Evolutionary conservation across 371 early-diverging fungal genomes (phyloP).

Genomic region (Mortierella sp.): DNA sequence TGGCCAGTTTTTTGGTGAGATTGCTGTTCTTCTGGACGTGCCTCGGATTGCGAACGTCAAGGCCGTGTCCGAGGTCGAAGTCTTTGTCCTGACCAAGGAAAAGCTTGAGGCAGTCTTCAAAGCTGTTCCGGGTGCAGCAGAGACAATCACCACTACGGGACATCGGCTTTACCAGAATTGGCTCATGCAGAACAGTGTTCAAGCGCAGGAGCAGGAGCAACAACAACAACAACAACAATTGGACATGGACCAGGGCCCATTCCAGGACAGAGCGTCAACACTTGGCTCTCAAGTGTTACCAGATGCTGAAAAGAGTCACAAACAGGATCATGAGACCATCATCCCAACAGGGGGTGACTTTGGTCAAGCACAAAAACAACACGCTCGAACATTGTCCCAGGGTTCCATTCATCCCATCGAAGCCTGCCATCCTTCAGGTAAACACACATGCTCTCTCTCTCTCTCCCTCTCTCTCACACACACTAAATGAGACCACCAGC

Average conservation of each 20-base stretch:
- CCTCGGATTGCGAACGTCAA: slow-evolving; percentile 82
- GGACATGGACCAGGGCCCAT: no score
- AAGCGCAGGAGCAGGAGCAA: background rate
- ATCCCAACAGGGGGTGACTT: no score
- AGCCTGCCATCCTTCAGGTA: slow-evolving; percentile 32
- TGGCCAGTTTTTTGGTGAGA: slow-evolving; percentile 81
- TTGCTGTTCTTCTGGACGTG: slow-evolving; percentile 82
- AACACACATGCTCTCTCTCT: background rate
- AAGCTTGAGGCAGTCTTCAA: slow-evolving; percentile 59
- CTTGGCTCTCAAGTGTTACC: no score
- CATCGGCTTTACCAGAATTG: slow-evolving; percentile 46
- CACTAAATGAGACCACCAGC: background rate
- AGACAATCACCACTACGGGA: slow-evolving; percentile 40
- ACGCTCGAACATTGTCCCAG: slow-evolving; percentile 3
- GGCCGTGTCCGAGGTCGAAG: slow-evolving; percentile 66
- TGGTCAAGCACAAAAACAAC: no score
- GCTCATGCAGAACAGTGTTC: slow-evolving; percentile 12
- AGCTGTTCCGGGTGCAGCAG: slow-evolving; percentile 57
- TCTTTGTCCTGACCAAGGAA: slow-evolving; percentile 60
- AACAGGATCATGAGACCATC: no score
- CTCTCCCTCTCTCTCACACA: background rate
- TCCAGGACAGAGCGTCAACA: no score
- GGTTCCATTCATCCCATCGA: slow-evolving; percentile 21
- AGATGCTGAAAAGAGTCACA: no score
- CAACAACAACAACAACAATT: no score